Evolutionary conservation across 2,329 filamentous ascomycete genomes (phyloP).

Genomic region (Thielaviopsis ethacetica): DNA sequence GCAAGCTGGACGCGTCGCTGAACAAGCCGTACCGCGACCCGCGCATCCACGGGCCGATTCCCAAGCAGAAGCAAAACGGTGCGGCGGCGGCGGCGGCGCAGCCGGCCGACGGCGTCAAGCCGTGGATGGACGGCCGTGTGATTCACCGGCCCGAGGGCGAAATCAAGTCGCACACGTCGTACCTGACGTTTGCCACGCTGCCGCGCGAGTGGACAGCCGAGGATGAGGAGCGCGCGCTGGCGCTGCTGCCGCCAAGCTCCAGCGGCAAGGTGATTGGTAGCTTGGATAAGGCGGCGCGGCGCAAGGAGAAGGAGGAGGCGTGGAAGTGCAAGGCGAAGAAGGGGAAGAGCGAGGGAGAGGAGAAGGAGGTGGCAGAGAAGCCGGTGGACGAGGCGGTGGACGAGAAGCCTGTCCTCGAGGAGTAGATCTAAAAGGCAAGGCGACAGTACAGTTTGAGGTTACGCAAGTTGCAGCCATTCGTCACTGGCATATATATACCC

Average conservation of each 20-base stretch:
- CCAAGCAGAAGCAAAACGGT: constrained; percentile 4
- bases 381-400: background rate
- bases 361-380: background rate
- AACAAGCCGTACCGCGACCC: constrained; percentile 13
- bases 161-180: constrained; percentile 92
- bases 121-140: constrained; percentile 61
- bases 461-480: background rate
- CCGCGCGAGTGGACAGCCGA: constrained; percentile 74
- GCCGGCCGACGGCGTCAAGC: constrained; percentile 22
- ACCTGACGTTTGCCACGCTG: constrained; percentile 80
- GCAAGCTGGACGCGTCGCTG: constrained; percentile 32
- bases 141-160: constrained; percentile 73
- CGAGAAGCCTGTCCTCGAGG: background rate
- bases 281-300: constrained; percentile 36
- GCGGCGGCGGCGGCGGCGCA: background rate
- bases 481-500: background rate
- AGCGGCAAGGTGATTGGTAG: constrained; percentile 36
- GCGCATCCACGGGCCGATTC: background rate
- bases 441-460: background rate
- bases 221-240: constrained; percentile 54
- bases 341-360: constrained; percentile 19
- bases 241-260: constrained; percentile 41
- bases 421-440: background rate
- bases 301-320: constrained; percentile 38
- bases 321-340: constrained; percentile 31